Evolutionary conservation across 441 rosid species (phyloP).

Genomic region (Theobroma grandiflorum): DNA sequence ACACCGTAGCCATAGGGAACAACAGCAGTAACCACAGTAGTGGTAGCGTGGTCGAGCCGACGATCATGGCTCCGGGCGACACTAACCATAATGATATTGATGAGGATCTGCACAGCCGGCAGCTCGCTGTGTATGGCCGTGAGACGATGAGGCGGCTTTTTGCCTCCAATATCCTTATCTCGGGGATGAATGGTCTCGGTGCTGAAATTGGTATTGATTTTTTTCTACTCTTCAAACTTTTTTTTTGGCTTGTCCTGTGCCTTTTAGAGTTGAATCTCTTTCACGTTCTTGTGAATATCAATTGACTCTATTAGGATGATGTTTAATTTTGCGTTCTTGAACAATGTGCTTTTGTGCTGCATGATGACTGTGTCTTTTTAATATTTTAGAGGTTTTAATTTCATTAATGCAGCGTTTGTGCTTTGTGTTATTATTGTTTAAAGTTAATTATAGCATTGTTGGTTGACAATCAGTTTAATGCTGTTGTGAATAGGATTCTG

Average conservation of each 20-base stretch:
- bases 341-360: background rate
- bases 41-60: conserved; percentile 28
- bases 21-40: conserved; percentile 23
- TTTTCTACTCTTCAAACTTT: background rate
- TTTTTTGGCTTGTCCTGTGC: background rate
- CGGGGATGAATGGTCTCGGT: conserved; percentile 95
- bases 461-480: background rate
- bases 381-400: background rate
- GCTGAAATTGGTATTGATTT: conserved; percentile 79
- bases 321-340: background rate
- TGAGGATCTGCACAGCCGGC: conserved; percentile 97
- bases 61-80: conserved; percentile 60
- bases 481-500: background rate
- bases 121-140: conserved; percentile 96
- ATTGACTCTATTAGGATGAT: conserved; percentile 5
- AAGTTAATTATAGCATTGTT: background rate
- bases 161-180: conserved; percentile 81
- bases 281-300: background rate
- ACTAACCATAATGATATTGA: conserved; percentile 71
- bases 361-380: background rate
- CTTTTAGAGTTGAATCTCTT: background rate
- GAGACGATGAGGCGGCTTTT: conserved; percentile 95
- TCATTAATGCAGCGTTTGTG: background rate
- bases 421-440: background rate
- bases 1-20: conserved; percentile 20